Evolutionary conservation across 225 moss, liverwort and hornwort genomes (phyloP).

Genomic region (Polytrichum formosum): DNA sequence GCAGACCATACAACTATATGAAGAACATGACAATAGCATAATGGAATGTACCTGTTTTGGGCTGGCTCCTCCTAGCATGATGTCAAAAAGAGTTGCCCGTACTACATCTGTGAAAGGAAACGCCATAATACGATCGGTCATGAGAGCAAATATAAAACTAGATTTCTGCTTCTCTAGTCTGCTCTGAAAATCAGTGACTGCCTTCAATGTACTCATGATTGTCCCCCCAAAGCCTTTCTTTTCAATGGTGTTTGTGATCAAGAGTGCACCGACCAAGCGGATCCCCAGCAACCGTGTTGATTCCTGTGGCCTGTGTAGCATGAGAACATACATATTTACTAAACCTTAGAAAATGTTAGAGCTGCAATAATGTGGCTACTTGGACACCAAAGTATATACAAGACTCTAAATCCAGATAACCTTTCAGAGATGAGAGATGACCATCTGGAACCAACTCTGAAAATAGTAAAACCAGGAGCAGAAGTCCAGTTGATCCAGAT

Average conservation of each 20-base stretch:
- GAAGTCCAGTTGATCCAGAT: no score
- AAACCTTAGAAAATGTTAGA: no score
- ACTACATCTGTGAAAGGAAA: conserved; percentile 36
- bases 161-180: conserved; percentile 31
- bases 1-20: no score
- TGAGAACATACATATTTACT: no score
- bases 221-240: conserved; percentile 22
- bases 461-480: no score
- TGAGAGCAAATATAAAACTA: conserved; percentile 22
- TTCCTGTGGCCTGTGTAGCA: conserved; percentile 27
- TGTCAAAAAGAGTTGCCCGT: conserved; percentile 34
- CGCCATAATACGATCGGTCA: conserved; percentile 21
- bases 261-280: conserved; percentile 32
- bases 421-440: no score
- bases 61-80: conserved; percentile 34
- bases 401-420: no score
- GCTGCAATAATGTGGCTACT: no score
- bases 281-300: conserved; percentile 33
- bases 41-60: conserved; percentile 28
- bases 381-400: no score
- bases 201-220: conserved; percentile 15
- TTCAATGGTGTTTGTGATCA: conserved; percentile 25
- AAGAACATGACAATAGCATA: no score
- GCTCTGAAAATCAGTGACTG: conserved; percentile 22
- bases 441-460: no score